A percentile compares a stretch with the other conserved stretches of the same genome.
phyloP scores from a whole-genome alignment of 495 filamentous ascomycete species.

The Talaromyces stipitatus region DNA sequence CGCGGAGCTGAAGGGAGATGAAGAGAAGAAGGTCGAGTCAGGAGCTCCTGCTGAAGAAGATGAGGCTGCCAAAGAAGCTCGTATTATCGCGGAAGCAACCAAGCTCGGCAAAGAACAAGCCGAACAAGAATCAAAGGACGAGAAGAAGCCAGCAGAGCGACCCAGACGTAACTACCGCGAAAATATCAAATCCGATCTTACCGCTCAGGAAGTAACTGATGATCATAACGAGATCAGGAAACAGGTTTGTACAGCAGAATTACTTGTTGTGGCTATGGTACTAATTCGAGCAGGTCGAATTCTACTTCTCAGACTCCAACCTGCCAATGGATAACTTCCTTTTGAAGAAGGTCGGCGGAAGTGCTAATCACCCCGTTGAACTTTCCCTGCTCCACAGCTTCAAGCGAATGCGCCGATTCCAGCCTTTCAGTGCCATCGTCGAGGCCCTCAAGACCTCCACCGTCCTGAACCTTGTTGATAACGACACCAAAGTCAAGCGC shows the following conservation, averaged over 20 bases:
- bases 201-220: constrained; percentile 51
- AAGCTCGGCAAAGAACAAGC: constrained; percentile 39
- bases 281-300: constrained; percentile 64
- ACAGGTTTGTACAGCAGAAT: constrained; percentile 45
- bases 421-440: constrained; percentile 72
- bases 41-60: background rate
- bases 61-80: constrained; percentile 28
- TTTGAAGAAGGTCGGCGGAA: constrained; percentile 64
- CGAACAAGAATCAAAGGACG: constrained; percentile 23
- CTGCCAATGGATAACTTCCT: constrained; percentile 82
- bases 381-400: constrained; percentile 72
- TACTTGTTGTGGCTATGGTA: background rate
- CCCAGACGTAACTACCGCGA: constrained; percentile 19
- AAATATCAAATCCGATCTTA: constrained; percentile 60
- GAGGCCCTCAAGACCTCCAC: constrained; percentile 70
- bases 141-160: constrained; percentile 9
- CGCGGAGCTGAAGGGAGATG: constrained; percentile 38
- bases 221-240: constrained; percentile 73
- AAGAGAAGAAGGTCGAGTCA: background rate
- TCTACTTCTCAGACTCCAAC: constrained; percentile 95
- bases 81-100: constrained; percentile 36
- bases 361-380: constrained; percentile 68
- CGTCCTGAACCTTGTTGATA: constrained; percentile 58
- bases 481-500: constrained; percentile 64
- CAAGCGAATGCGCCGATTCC: constrained; percentile 90